Evolutionary conservation across 441 rosid species (phyloP).

Genomic region (Melastoma candidum): DNA sequence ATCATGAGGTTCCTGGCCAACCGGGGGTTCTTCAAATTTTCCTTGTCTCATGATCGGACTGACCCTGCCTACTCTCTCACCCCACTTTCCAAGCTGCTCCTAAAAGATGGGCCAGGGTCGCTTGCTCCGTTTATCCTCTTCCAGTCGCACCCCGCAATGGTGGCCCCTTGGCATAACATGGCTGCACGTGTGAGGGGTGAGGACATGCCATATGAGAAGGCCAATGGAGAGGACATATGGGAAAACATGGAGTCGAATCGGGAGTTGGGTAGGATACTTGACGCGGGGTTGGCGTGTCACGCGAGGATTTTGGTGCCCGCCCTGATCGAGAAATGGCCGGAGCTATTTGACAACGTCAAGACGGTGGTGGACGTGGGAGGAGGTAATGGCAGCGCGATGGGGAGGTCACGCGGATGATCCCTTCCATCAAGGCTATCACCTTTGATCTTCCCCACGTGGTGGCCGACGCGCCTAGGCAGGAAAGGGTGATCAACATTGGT

Average conservation of each 20-base stretch:
- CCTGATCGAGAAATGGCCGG: conserved; percentile 27
- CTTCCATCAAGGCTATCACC: conserved; percentile 48
- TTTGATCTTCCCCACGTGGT: conserved; percentile 71
- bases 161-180: conserved; percentile 46
- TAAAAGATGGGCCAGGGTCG: conserved; percentile 26
- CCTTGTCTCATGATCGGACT: conserved; percentile 13
- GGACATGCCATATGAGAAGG: conserved; percentile 32
- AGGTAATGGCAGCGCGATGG: conserved; percentile 46
- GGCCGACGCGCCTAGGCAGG: conserved; percentile 16
- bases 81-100: conserved; percentile 47
- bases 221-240: conserved; percentile 49
- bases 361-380: conserved; percentile 74
- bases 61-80: conserved; percentile 28
- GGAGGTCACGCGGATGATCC: conserved; percentile 40
- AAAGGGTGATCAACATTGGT: conserved; percentile 32
- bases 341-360: conserved; percentile 40
- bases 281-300: conserved; percentile 58
- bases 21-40: conserved; percentile 33
- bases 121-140: conserved; percentile 32
- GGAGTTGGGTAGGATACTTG: conserved; percentile 25
- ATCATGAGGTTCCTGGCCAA: conserved; percentile 58
- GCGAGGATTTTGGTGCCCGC: conserved; percentile 33
- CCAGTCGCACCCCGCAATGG: conserved; percentile 38
- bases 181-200: conserved; percentile 23
- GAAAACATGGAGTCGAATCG: conserved; percentile 28